These are phyloP conservation scores for Vitis amurensis DNA, from an alignment of 164 flowering plant genomes.

Conservation along the genomic window DNA sequence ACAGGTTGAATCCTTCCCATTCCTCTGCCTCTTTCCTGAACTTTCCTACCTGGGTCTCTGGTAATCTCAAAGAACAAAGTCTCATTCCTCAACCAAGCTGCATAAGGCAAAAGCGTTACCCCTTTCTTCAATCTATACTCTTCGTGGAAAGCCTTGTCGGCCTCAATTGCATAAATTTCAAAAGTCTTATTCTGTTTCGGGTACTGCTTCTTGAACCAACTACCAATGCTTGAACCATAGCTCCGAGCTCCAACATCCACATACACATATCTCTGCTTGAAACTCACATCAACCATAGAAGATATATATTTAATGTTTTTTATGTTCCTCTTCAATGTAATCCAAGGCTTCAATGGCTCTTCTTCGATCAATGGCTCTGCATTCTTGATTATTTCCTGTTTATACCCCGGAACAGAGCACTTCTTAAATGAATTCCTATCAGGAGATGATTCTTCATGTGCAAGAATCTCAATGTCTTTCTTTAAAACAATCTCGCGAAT, in stretches of 20 bases:
- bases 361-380: slow-evolving; percentile 79
- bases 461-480: slow-evolving; percentile 32
- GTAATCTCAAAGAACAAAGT: slow-evolving; percentile 75
- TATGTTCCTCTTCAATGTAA: slow-evolving; percentile 77
- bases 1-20: slow-evolving; percentile 88
- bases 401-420: slow-evolving; percentile 72
- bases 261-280: slow-evolving; percentile 75
- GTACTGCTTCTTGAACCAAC: slow-evolving; percentile 96
- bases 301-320: slow-evolving; percentile 76
- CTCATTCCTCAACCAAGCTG: slow-evolving; percentile 95
- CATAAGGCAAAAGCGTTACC: slow-evolving; percentile 76
- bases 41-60: slow-evolving; percentile 55
- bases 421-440: slow-evolving; percentile 23
- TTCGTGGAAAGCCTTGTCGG: slow-evolving; percentile 73
- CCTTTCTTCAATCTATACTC: slow-evolving; percentile 66
- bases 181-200: slow-evolving; percentile 91
- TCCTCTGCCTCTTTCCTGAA: slow-evolving; percentile 58
- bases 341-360: slow-evolving; percentile 96
- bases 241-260: slow-evolving; percentile 93
- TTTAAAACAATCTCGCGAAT: slow-evolving; percentile 67
- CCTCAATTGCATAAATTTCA: slow-evolving; percentile 88
- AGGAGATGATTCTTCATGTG: slow-evolving; percentile 9
- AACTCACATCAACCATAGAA: slow-evolving; percentile 75
- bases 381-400: slow-evolving; percentile 47
- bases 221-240: slow-evolving; percentile 92